These are phyloP conservation scores for Phytophthora palmivora DNA, from an alignment of 352 stramenopile species.

Conservation along the genomic window DNA sequence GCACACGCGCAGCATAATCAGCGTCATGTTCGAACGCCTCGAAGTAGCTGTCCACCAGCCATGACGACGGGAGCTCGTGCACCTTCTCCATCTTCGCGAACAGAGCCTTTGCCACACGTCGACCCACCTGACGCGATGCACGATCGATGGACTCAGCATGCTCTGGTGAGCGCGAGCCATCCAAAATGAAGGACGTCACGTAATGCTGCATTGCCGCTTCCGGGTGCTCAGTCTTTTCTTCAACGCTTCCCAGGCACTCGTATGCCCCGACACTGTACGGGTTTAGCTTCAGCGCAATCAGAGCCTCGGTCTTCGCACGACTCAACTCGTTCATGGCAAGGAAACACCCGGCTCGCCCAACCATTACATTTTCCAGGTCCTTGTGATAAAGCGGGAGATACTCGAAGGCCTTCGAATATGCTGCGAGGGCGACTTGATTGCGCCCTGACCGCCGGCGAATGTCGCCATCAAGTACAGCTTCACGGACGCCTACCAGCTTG, in stretches of 20 bases:
- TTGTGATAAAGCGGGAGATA: conserved; percentile 75
- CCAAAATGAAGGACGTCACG: conserved; percentile 83
- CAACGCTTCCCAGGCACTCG: conserved; percentile 67
- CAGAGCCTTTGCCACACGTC: conserved; percentile 67
- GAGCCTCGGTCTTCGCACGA: conserved; percentile 48
- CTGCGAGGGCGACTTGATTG: conserved; percentile 60
- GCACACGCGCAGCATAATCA: conserved; percentile 62
- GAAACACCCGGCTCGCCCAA: conserved; percentile 69
- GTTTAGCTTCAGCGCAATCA: conserved; percentile 65
- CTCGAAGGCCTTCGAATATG: conserved; percentile 67
- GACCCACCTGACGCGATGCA: conserved; percentile 68
- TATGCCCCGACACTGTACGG: conserved; percentile 77
- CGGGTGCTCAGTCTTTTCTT: conserved; percentile 56
- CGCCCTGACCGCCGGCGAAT: conserved; percentile 56
- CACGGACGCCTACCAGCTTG: conserved; percentile 56
- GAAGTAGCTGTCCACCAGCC: conserved; percentile 89
- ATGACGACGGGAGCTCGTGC: conserved; percentile 77
- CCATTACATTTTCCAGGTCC: conserved; percentile 59
- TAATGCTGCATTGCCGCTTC: conserved; percentile 85
- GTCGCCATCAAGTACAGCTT: conserved; percentile 66
- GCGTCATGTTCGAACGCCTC: conserved; percentile 84
- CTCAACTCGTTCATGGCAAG: conserved; percentile 56
- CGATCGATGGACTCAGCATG: conserved; percentile 79
- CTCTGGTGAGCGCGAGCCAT: conserved; percentile 76
- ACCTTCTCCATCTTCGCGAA: conserved; percentile 77